A percentile compares a stretch with the other conserved stretches of the same genome.
phyloP scores from a whole-genome alignment of 306 rosid genomes.

The Citrullus colocynthis region DNA sequence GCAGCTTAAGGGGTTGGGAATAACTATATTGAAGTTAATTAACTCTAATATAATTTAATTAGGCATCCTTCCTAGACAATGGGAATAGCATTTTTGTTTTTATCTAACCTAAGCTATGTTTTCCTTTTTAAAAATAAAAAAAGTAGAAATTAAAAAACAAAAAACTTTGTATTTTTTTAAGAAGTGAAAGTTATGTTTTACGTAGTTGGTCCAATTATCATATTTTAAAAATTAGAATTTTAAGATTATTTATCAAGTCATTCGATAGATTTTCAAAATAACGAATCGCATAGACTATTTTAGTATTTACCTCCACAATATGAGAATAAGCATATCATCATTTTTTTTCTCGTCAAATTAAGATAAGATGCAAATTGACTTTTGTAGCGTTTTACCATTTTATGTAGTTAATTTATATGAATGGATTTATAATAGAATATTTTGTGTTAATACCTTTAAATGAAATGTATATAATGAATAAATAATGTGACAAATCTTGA shows the following conservation, averaged over 20 bases:
- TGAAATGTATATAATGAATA: background rate
- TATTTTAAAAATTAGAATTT: background rate
- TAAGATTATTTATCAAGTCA: background rate
- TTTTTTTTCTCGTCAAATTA: background rate
- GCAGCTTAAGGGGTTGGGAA: no score
- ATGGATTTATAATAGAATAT: background rate
- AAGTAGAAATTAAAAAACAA: no score
- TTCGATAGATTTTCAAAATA: background rate
- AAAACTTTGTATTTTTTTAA: background rate
- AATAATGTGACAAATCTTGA: background rate
- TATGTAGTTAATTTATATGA: background rate
- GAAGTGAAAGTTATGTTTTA: no score
- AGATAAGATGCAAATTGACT: background rate
- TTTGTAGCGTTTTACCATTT: background rate
- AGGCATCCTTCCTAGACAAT: background rate
- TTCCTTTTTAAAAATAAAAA: no score
- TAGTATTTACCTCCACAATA: background rate
- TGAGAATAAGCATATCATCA: background rate
- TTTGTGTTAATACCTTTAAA: background rate
- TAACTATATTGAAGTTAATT: no score
- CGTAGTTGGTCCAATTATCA: background rate
- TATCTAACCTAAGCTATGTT: background rate
- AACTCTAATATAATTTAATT: background rate
- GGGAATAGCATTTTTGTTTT: background rate
- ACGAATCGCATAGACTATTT: background rate